These are phyloP conservation scores for Taphrina deformans DNA, from an alignment of 1,139 yeast species.

Conservation along the genomic window DNA sequence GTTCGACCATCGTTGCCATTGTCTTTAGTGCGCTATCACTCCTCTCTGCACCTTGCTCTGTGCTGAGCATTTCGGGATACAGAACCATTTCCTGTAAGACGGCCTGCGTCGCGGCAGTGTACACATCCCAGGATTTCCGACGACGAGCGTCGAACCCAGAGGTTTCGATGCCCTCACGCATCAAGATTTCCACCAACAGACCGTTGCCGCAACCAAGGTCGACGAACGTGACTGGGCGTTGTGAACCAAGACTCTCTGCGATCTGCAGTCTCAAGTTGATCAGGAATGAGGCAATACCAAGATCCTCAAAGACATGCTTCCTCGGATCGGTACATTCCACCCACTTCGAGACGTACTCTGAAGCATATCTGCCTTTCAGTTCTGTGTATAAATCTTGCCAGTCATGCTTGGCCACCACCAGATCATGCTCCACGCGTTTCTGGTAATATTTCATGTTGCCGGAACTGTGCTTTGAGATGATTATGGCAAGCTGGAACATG, in stretches of 20 bases:
- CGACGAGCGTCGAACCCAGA: conserved; percentile 86
- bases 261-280: conserved; percentile 68
- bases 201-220: conserved; percentile 98
- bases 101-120: conserved; percentile 61
- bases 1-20: too few relatives aligned
- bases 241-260: conserved; percentile 37
- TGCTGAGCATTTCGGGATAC: conserved; percentile 58
- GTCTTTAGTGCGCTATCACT: too few relatives aligned
- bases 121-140: conserved; percentile 81
- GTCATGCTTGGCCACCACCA: conserved; percentile 74
- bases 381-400: conserved; percentile 82
- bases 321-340: conserved; percentile 89
- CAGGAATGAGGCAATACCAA: conserved; percentile 91
- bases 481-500: conserved; percentile 73
- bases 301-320: conserved; percentile 94
- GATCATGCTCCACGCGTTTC: conserved; percentile 84
- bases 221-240: conserved; percentile 61
- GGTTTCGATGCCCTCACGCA: conserved; percentile 78
- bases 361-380: conserved; percentile 79
- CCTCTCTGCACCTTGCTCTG: not conserved
- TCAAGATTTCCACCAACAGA: conserved; percentile 69
- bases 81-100: conserved; percentile 72
- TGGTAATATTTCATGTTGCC: conserved; percentile 84
- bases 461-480: conserved; percentile 76
- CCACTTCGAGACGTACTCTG: conserved; percentile 78